A percentile compares a stretch with the other conserved stretches of the same genome.
phyloP scores from a whole-genome alignment of 2,329 filamentous ascomycete species.

The Xylariaceae sp. region DNA sequence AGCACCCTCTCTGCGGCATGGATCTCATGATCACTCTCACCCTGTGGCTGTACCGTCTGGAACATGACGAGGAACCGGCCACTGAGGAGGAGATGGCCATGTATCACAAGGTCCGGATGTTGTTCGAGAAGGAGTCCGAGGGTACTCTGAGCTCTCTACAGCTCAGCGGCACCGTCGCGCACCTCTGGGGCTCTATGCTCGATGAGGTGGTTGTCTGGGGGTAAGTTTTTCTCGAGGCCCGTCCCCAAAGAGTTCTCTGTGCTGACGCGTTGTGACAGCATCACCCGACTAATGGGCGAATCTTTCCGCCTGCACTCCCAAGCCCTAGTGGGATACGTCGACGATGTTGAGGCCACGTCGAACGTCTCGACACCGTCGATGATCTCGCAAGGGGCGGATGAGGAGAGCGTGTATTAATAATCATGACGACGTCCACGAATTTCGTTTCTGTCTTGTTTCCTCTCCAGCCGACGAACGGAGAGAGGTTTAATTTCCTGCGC shows the following conservation, averaged over 20 bases:
- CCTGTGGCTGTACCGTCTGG: conserved; percentile 96
- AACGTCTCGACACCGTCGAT: conserved; percentile 66
- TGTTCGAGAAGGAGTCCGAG: conserved; percentile 87
- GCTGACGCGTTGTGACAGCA: conserved; percentile 53
- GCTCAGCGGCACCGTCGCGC: conserved; percentile 89
- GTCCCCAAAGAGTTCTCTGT: conserved; percentile 49
- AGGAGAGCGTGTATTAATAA: conserved; percentile 65
- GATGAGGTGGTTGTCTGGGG: conserved; percentile 99
- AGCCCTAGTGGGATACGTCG: conserved; percentile 89
- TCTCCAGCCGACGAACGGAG: conserved; percentile 22
- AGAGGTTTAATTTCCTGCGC: conserved; percentile 37
- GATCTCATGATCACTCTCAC: conserved; percentile 97
- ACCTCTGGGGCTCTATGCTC: conserved; percentile 95
- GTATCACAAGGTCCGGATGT: conserved; percentile 85
- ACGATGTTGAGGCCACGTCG: conserved; percentile 68
- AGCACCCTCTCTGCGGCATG: conserved; percentile 92
- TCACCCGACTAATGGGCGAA: conserved; percentile 94
- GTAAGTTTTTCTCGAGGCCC: conserved; percentile 55
- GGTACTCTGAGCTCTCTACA: conserved; percentile 70
- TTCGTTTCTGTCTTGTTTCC: conserved; percentile 32
- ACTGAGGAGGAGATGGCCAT: conserved; percentile 78
- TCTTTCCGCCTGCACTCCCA: conserved; percentile 96
- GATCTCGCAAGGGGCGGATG: conserved; percentile 65
- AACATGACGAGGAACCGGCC: conserved; percentile 93
- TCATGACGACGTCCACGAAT: conserved; percentile 47